These are phyloP conservation scores for Phycomyces nitens DNA, from an alignment of 192 early-diverging fungal genomes.

Conservation along the genomic window DNA sequence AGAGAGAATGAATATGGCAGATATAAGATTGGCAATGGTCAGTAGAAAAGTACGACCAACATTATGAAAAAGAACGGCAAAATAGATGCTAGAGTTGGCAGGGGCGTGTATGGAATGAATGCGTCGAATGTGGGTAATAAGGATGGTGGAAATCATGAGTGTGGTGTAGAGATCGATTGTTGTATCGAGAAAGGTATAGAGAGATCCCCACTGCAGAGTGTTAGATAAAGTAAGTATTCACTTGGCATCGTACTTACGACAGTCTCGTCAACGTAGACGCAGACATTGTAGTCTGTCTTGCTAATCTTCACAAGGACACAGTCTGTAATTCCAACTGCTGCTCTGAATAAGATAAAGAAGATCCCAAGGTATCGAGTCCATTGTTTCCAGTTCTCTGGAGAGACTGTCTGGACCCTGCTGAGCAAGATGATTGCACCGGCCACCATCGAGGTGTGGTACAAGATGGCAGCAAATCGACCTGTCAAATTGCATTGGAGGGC, in stretches of 20 bases:
- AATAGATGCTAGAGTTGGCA: conserved; percentile 17
- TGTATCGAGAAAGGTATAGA: conserved; percentile 30
- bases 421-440: conserved; percentile 20
- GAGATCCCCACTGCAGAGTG: conserved; percentile 24
- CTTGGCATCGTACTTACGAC: too few species aligned
- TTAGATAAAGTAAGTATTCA: too few species aligned
- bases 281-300: background rate
- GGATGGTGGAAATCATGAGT: conserved; percentile 11
- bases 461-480: conserved; percentile 21
- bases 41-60: conserved; percentile 18
- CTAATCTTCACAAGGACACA: conserved; percentile 8
- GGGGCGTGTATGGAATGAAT: conserved; percentile 11
- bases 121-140: conserved; percentile 18
- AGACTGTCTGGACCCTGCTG: conserved; percentile 16
- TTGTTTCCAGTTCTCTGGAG: conserved; percentile 15
- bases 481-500: conserved; percentile 9
- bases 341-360: background rate
- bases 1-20: conserved; percentile 23
- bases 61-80: conserved; percentile 21
- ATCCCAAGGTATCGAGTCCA: background rate
- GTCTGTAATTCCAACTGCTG: conserved; percentile 14
- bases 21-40: conserved; percentile 27
- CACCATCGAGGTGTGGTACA: conserved; percentile 25
- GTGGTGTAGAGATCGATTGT: conserved; percentile 28
- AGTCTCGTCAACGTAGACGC: conserved; percentile 25